Evolutionary conservation across 2,329 filamentous ascomycete genomes (phyloP), one percentile per base, ranked within the genome.

Genomic region (Parastagonospora avenae): DNA sequence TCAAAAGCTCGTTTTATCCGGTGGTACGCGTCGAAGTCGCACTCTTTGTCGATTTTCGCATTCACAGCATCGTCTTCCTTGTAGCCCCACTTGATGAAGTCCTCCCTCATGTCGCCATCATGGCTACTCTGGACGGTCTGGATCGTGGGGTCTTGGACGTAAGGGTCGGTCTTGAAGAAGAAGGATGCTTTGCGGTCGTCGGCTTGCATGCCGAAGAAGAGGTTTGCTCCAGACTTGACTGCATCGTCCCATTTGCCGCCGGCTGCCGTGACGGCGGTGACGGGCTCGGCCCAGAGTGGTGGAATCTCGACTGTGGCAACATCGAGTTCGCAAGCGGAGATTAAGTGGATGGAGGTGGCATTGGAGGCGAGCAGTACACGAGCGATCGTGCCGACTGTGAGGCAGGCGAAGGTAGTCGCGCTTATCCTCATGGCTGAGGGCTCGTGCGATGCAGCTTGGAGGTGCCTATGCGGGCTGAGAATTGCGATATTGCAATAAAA

Each of bases 11-110:
- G 14, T 27, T 55, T 53, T 4, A 55, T 53, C 11, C 48, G 31
- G 11, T 53, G 48, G 9, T 57, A 52, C 9, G n/a, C 14, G 9
- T 57, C 51, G 7, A 57, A 55, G 27, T 60, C 54, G 14, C 54
- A 59, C 1, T 54, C 56, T 0, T 57, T 50, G 9, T 41, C 44
- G 4, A 58, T 28, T 7, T 42, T 36, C 11, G 37, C 15, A 30
- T 45, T 27, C 42, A 47, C 16, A 51, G 14, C 0, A 30, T 36
- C 2, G 48, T 47, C 16, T 39, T 59, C 51, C 1, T 57, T 46
- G 35, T 53, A 59, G 1, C 54, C 57, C 54, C 57, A 59, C 8
- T 35, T 48, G 9, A 28, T 42, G 1, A 59, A 14, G 9, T 57
- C 48, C 7, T 32, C 30, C 10, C 8, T 11, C 30, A 32, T 32